Conservation (phyloP, 2,329 filamentous ascomycete species). For the Myrmaecium sp. region DNA sequence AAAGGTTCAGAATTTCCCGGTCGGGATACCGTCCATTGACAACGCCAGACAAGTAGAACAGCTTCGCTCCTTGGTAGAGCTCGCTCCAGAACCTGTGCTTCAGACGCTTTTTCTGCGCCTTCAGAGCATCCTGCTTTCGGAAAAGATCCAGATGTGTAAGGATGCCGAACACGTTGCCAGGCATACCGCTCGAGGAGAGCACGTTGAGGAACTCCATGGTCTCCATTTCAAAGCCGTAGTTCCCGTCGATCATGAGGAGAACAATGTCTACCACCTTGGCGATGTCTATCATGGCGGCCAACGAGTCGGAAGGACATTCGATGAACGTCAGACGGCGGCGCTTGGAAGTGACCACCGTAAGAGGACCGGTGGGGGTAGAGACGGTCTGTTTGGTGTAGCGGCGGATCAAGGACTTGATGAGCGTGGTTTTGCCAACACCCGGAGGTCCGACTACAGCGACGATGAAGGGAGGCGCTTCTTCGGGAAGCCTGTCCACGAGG, state of each 20-base stretch:
- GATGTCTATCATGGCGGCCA: constrained; percentile 92
- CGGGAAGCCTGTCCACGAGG: constrained; percentile 84
- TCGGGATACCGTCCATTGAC: constrained; percentile 95
- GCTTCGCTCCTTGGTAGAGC: constrained; percentile 86
- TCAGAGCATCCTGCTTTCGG: constrained; percentile 78
- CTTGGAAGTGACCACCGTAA: constrained; percentile 94
- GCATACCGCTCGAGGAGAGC: constrained; percentile 88
- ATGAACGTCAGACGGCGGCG: constrained; percentile 86
- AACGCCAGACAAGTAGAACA: constrained; percentile 93
- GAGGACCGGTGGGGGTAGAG: constrained; percentile 72
- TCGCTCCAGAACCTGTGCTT: constrained; percentile 97
- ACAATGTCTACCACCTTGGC: constrained; percentile 97
- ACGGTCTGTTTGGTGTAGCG: constrained; percentile 93
- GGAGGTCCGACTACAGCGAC: constrained; percentile 91
- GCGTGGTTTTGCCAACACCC: constrained; percentile 84
- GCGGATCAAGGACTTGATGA: constrained; percentile 85
- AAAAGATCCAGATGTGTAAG: constrained; percentile 93
- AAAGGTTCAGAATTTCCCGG: constrained; percentile 88
- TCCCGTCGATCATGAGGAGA: constrained; percentile 94
- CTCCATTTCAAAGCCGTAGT: constrained; percentile 99
- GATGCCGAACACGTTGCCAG: constrained; percentile 94
- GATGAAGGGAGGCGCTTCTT: constrained; percentile 84
- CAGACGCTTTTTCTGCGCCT: constrained; percentile 85
- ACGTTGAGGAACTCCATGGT: constrained; percentile 99
- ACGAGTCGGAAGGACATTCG: constrained; percentile 84